These are phyloP conservation scores for Arthroderma sp. DNA, from an alignment of 2,329 filamentous ascomycete genomes.

Conservation along the genomic window DNA sequence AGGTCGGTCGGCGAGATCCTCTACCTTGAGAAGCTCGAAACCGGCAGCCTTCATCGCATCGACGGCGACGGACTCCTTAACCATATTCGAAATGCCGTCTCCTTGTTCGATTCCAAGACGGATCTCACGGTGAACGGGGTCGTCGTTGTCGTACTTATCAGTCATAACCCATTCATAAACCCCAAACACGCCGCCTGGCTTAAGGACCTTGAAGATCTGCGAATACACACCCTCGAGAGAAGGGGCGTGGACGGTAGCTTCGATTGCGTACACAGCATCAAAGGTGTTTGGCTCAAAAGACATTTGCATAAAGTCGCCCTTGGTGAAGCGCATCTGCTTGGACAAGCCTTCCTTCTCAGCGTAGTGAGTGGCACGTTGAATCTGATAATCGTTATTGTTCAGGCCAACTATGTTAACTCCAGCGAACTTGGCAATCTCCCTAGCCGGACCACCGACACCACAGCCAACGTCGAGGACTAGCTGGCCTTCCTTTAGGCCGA, in stretches of 20 bases:
- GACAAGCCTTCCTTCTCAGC: conserved; percentile 69
- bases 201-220: conserved; percentile 88
- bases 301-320: conserved; percentile 99
- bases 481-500: conserved; percentile 75
- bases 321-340: conserved; percentile 71
- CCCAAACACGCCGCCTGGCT: conserved; percentile 89
- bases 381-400: conserved; percentile 99
- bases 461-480: conserved; percentile 92
- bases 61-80: conserved; percentile 68
- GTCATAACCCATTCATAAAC: conserved; percentile 99
- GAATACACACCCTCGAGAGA: conserved; percentile 83
- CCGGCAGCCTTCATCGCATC: conserved; percentile 76
- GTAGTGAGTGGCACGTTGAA: conserved; percentile 79
- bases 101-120: conserved; percentile 91
- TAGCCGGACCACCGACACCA: conserved; percentile 86
- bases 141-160: conserved; percentile 80
- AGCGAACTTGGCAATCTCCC: conserved; percentile 93
- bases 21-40: conserved; percentile 69
- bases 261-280: conserved; percentile 92
- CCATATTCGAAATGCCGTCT: conserved; percentile 97
- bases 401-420: conserved; percentile 79
- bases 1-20: conserved; percentile 72
- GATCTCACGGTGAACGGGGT: conserved; percentile 76
- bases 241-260: conserved; percentile 91
- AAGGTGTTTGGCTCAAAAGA: conserved; percentile 83